Conservation (phyloP, 768 basidiomycete species). For the Leccinum disarticulatum region DNA sequence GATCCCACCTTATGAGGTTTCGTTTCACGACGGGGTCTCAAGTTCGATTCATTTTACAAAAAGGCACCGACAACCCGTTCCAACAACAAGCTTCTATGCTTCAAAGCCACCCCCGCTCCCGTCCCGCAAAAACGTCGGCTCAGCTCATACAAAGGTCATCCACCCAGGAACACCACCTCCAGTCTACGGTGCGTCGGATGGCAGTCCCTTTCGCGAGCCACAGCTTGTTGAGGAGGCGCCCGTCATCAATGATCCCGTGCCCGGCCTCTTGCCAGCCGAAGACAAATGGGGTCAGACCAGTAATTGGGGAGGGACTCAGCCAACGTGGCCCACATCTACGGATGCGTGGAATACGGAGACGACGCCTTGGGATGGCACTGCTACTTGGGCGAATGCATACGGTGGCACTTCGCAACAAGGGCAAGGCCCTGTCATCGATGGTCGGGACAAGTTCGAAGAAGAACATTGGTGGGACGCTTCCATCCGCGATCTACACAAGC, state of each 20-base stretch:
- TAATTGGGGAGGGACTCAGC: constrained; percentile 16
- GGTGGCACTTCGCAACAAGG: constrained; percentile 27
- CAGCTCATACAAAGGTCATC: constrained; percentile 36
- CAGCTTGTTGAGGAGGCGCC: constrained; percentile 51
- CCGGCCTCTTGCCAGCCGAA: constrained; percentile 39
- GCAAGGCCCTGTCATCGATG: constrained; percentile 51
- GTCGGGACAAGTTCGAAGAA: constrained; percentile 61
- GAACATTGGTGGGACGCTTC: constrained; percentile 66
- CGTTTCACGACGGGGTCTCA: not conserved
- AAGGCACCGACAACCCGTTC: constrained; percentile 25
- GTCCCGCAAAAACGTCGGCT: constrained; percentile 34
- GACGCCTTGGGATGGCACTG: constrained; percentile 27
- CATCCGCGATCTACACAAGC: constrained; percentile 41
- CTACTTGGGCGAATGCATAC: no score
- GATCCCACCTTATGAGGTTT: not conserved
- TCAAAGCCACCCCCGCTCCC: constrained; percentile 39
- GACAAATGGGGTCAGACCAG: constrained; percentile 25
- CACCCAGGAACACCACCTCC: constrained; percentile 32
- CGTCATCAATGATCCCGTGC: constrained; percentile 35
- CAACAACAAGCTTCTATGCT: constrained; percentile 30
- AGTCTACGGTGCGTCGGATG: constrained; percentile 22
- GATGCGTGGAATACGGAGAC: constrained; percentile 22
- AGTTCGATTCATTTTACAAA: not conserved
- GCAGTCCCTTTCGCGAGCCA: constrained; percentile 49
- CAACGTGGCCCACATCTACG: constrained; percentile 13